phyloP scores from a whole-genome alignment of 805 yeast genomes.

The Starmerella apicola region DNA sequence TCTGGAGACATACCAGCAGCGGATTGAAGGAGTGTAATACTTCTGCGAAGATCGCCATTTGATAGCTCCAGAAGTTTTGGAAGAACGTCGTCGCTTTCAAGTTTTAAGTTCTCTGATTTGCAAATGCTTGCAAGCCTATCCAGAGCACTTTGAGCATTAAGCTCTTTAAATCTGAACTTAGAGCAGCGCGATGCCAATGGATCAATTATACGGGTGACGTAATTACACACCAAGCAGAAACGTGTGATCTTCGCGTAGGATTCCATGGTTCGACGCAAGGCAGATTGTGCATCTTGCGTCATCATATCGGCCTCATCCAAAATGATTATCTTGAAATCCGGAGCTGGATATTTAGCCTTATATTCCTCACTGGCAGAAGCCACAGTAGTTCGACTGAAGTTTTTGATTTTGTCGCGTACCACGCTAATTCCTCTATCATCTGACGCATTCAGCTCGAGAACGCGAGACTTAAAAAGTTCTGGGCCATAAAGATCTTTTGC shows the following conservation, averaged over 20 bases:
- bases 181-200: constrained; percentile 95
- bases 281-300: constrained; percentile 91
- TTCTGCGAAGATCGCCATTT: constrained; percentile 84
- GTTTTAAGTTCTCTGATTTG: constrained; percentile 35
- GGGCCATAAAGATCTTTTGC: constrained; percentile 90
- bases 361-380: constrained; percentile 68
- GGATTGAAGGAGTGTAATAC: constrained; percentile 81
- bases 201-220: constrained; percentile 90
- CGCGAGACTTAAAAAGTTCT: constrained; percentile 70
- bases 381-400: constrained; percentile 76
- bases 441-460: constrained; percentile 85
- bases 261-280: constrained; percentile 75
- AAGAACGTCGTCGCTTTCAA: constrained; percentile 38
- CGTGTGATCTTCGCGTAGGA: constrained; percentile 62
- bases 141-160: constrained; percentile 61
- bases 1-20: constrained; percentile 32
- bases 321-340: constrained; percentile 87
- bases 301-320: constrained; percentile 93
- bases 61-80: constrained; percentile 57
- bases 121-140: constrained; percentile 53
- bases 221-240: constrained; percentile 89
- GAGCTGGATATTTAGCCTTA: constrained; percentile 72
- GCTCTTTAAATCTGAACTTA: constrained; percentile 75
- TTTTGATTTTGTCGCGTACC: constrained; percentile 94
- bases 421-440: constrained; percentile 98